Evolutionary conservation across 768 basidiomycete genomes (phyloP), one percentile per base, ranked within the genome.

Genomic region (Leccinum pellstonianum): DNA sequence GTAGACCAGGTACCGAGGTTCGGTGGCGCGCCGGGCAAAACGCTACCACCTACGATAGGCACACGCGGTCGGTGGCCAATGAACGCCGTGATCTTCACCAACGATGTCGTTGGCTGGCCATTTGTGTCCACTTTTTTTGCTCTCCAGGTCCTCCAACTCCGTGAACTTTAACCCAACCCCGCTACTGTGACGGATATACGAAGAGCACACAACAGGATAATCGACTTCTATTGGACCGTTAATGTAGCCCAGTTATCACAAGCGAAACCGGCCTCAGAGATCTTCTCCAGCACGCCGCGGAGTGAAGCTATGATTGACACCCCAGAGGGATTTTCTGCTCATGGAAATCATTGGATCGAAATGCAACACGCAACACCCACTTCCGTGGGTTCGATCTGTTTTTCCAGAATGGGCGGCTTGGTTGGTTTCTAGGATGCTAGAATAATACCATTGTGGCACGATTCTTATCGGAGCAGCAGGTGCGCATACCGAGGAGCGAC

Each of bases 401-500:
- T 60, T 8, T 33, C n/a, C 27, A 58, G 37, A 25, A 27, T 31
- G 27, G 56, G 29, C 37, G 10, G 37, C 49, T 29, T 8, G 60
- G 55, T 60, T 68, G 52, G 55, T 58, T 50, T 59, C 43, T 27
- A 27, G 35, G 49, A 29, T 52, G 56, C 31, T 52, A 7, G 12
- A 31, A 37, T 7, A 11, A 38, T 25, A 15, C 10, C 33, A 50
- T 23, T 53, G 33, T 33, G 60, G 29, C 35, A 51, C 29, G 37
- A 56, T 43, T 11, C 33, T n/a, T 46, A 48, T 52, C 51, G 58
- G 60, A 33, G 63, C 21, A 21, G 54, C 19, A 58, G 53, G 58
- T 59, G 12, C 33, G 33, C 58, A 37, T 31, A 48, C 68, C 67
- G 64, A 59, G 7, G 21, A 7, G 41, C 6, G 1, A 59, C 48